Evolutionary conservation across 225 moss, liverwort and hornwort genomes (phyloP), one percentile per base, ranked within the genome.

Genomic region (Asterella californica): DNA sequence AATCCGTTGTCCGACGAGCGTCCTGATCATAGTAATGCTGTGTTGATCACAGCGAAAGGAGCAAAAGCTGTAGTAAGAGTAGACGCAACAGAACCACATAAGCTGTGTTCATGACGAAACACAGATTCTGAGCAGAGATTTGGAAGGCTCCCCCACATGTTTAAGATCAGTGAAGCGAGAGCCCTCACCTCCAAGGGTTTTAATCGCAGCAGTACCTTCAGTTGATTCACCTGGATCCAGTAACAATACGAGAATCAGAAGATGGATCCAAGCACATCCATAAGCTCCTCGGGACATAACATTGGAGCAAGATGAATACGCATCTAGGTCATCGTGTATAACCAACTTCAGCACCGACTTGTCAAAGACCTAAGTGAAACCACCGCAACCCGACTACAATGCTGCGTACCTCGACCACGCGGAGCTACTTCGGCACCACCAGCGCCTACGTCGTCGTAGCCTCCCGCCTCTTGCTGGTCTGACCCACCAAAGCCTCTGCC

Each of bases 381-480:
- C 15, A 42, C 4, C 63, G 27, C 24, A 10, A 63, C 32, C 61
- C 34, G n/a, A 57, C 11, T 50, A 80, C 45, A 65, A 0, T 33
- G 21, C 5, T 29, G 62, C 81, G 72, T 53, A 75, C 92, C 94
- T 76, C 91, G 89, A 47, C 89, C 93, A 73, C 93, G 84, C 24
- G 94, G 90, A 86, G 90, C 88, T 75, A 80, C 90, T 81, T 97
- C 97, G 0, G 79, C 79, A 42, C 66, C 83, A 70, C 79, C 74
- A 74, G 81, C 76, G n/a, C 79, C 90, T 63, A 87, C 71, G 65
- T 97, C 97, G 77, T 97, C 97, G 46, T 91, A 94, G 55, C 91
- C 90, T 46, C 94, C 94, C 3, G 84, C 86, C 34, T 93, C 97
- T 89, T 97, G 97, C 83, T 91, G 94, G 50, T 89, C 89, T 27